These are phyloP conservation scores for Oehlia diaphana DNA, from an alignment of 192 early-diverging fungal species.

Conservation along the genomic window DNA sequence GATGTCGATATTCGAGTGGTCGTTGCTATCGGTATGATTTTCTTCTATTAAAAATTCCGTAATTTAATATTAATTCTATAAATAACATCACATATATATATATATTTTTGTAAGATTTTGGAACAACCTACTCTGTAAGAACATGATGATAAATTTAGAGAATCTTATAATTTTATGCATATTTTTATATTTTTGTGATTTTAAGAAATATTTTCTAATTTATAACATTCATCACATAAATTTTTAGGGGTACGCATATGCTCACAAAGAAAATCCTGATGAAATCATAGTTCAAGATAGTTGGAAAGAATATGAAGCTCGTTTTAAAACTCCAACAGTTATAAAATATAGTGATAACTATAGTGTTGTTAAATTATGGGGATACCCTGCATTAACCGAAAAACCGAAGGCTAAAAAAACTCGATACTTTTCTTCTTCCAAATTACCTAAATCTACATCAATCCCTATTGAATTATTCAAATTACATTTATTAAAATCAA, in stretches of 20 bases:
- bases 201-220: no score
- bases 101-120: no score
- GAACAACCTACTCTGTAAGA: no score
- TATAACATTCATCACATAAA: background rate
- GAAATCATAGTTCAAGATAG: background rate
- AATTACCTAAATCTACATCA: background rate
- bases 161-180: no score
- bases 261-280: background rate
- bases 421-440: background rate
- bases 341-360: background rate
- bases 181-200: background rate
- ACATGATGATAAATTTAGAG: no score
- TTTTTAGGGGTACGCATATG: background rate
- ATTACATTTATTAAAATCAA: background rate
- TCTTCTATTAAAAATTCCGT: background rate
- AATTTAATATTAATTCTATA: no score
- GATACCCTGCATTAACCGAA: background rate
- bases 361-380: background rate
- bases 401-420: background rate
- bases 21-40: background rate
- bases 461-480: background rate
- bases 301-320: background rate
- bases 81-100: no score
- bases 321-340: background rate
- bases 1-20: background rate